Percentiles rank a stretch among this genome's conserved stretches.
phyloP scores from a whole-genome alignment of 768 basidiomycete genomes.

The Russula abietina region DNA sequence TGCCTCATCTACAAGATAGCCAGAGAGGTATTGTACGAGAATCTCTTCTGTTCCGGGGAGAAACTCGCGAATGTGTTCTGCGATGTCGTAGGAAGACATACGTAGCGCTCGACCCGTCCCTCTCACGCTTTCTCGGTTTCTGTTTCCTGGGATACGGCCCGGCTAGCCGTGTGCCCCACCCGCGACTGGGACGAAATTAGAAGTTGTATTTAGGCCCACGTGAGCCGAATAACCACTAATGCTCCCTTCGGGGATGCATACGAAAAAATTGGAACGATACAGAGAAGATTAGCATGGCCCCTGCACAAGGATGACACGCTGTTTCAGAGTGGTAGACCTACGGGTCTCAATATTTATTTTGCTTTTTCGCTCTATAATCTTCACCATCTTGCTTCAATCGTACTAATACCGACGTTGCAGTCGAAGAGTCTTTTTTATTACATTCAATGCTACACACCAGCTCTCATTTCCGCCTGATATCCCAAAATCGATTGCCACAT shows the following conservation, averaged over 20 bases:
- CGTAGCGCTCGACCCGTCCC: neutral
- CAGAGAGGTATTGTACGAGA: slow-evolving; percentile 80
- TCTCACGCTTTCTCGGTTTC: too few relatives aligned
- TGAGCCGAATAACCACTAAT: slow-evolving; percentile 17
- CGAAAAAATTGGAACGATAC: slow-evolving; percentile 99
- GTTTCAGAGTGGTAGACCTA: slow-evolving; percentile 80
- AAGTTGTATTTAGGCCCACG: neutral
- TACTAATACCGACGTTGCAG: too few relatives aligned
- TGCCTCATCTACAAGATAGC: slow-evolving; percentile 83
- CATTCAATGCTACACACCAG: too few relatives aligned
- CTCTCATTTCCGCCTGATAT: too few relatives aligned
- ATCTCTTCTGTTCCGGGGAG: slow-evolving; percentile 80
- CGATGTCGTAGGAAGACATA: slow-evolving; percentile 75
- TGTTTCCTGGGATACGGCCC: neutral
- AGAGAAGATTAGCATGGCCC: slow-evolving; percentile 99
- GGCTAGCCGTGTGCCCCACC: neutral
- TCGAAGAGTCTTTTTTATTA: too few relatives aligned
- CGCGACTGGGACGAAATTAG: slow-evolving; percentile 10
- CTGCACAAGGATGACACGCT: slow-evolving; percentile 99
- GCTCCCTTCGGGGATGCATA: slow-evolving; percentile 91
- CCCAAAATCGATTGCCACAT: too few relatives aligned
- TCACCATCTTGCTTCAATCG: neutral
- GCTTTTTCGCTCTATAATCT: neutral
- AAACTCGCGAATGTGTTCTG: slow-evolving; percentile 63
- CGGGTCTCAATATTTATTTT: slow-evolving; percentile 40